phyloP scores from a whole-genome alignment of 345 rosid species.

The Brassica nigra region DNA sequence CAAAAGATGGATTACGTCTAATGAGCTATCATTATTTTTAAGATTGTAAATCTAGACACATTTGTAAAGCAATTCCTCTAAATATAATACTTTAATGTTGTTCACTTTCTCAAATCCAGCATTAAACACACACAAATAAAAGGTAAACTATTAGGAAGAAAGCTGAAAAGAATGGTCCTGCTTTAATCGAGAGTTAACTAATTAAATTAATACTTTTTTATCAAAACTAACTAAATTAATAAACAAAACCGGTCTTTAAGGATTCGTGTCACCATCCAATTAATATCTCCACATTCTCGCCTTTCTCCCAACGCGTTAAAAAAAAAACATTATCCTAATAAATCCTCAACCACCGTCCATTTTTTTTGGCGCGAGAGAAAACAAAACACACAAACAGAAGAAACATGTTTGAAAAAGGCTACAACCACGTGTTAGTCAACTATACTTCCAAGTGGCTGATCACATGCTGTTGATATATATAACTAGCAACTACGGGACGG shows the following conservation, averaged over 20 bases:
- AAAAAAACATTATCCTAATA: conserved; percentile 16
- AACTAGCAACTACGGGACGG: conserved; percentile 3
- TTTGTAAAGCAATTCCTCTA: not conserved
- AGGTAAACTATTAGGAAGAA: conserved; percentile 18
- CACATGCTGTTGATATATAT: conserved; percentile 7
- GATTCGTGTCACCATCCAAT: conserved; percentile 40
- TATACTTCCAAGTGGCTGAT: conserved; percentile 10
- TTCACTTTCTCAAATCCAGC: conserved; percentile 25
- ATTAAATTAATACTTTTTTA: no score
- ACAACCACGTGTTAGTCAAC: conserved; percentile 27
- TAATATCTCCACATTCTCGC: conserved; percentile 42
- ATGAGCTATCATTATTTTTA: not conserved
- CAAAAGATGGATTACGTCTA: not conserved
- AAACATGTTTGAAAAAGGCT: conserved; percentile 22
- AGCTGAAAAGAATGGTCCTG: conserved; percentile 32
- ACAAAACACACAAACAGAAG: conserved; percentile 28
- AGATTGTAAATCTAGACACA: not conserved
- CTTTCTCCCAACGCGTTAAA: not conserved
- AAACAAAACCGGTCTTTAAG: conserved; percentile 40
- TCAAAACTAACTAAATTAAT: not conserved
- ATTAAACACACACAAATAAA: not conserved
- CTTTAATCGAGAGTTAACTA: conserved; percentile 36
- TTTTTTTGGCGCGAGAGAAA: conserved; percentile 34
- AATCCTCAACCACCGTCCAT: conserved; percentile 34
- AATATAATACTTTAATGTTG: not conserved